Evolutionary conservation across 2,329 filamentous ascomycete species (phyloP).

Genomic region (Penicillium nordicum): DNA sequence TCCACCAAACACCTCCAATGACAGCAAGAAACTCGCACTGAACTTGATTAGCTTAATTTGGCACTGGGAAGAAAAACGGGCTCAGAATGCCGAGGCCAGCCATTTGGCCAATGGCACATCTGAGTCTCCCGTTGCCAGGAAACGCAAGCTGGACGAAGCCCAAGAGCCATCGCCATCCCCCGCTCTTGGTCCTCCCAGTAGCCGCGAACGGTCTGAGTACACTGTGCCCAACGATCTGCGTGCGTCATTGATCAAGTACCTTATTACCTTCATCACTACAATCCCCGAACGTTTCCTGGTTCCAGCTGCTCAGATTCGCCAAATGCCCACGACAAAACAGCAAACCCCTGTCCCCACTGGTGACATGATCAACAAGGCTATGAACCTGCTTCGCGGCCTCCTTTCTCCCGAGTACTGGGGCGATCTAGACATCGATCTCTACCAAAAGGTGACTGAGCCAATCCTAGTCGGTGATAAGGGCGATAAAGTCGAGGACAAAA

Average conservation of each 20-base stretch:
- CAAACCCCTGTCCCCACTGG: slow-evolving; percentile 56
- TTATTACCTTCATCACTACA: slow-evolving; percentile 91
- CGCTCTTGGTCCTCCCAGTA: slow-evolving; percentile 43
- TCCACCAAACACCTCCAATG: slow-evolving; percentile 74
- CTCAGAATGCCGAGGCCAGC: slow-evolving; percentile 55
- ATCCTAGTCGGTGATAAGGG: slow-evolving; percentile 81
- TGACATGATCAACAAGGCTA: slow-evolving; percentile 81
- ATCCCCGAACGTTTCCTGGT: slow-evolving; percentile 80
- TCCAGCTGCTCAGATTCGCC: slow-evolving; percentile 65
- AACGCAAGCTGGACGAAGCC: slow-evolving; percentile 71
- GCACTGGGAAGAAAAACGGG: slow-evolving; percentile 84
- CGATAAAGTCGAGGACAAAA: slow-evolving; percentile 75
- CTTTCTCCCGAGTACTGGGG: slow-evolving; percentile 86
- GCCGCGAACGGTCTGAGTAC: slow-evolving; percentile 60
- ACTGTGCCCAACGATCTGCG: slow-evolving; percentile 65
- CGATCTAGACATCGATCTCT: slow-evolving; percentile 85
- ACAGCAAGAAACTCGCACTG: slow-evolving; percentile 85
- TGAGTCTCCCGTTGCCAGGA: slow-evolving; percentile 69
- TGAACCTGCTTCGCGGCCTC: slow-evolving; percentile 77
- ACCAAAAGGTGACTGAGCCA: slow-evolving; percentile 83
- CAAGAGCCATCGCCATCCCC: slow-evolving; percentile 51
- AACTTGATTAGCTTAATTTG: slow-evolving; percentile 89
- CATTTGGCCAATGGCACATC: slow-evolving; percentile 44
- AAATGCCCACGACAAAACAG: slow-evolving; percentile 48
- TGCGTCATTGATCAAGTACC: slow-evolving; percentile 84